Evolutionary conservation across 1,284 basidiomycete species (phyloP).

Genomic region (Ceratobasidium sp.): DNA sequence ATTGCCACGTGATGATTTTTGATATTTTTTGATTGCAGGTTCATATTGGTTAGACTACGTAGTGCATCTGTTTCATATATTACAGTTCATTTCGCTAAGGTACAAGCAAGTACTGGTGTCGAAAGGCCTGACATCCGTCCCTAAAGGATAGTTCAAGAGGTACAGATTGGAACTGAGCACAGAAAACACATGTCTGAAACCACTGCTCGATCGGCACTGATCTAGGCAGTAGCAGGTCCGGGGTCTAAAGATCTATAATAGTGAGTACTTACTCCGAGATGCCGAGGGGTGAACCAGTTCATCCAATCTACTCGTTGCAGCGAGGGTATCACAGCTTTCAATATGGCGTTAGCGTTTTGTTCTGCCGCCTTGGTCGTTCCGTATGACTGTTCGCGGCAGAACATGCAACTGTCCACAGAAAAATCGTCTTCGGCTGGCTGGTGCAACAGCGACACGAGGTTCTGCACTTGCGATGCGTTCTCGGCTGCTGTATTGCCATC

Average conservation of each 20-base stretch:
- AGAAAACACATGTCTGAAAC: background rate
- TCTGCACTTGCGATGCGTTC: background rate
- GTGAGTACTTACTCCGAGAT: constrained; percentile 22
- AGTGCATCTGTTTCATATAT: too few species aligned
- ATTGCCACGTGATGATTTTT: too few species aligned
- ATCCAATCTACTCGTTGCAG: constrained; percentile 28
- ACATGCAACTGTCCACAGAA: background rate
- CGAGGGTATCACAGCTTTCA: constrained; percentile 15
- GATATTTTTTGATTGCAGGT: too few species aligned
- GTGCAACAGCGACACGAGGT: constrained; percentile 33
- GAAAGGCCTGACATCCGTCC: too few species aligned
- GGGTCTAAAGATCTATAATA: background rate
- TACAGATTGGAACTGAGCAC: too few species aligned
- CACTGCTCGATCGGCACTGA: background rate
- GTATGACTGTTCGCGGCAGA: constrained; percentile 17
- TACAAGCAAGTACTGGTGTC: too few species aligned
- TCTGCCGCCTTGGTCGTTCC: background rate
- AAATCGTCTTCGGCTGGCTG: constrained; percentile 16
- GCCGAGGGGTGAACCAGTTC: constrained; percentile 32
- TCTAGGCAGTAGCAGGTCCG: background rate
- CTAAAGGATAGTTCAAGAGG: too few species aligned
- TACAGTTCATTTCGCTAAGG: too few species aligned
- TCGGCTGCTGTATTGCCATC: background rate
- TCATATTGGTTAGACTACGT: too few species aligned
- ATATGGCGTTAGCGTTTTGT: constrained; percentile 3